These are phyloP conservation scores for Dictyostelium citrinum DNA, from an alignment of 78 protist genomes.

Conservation along the genomic window DNA sequence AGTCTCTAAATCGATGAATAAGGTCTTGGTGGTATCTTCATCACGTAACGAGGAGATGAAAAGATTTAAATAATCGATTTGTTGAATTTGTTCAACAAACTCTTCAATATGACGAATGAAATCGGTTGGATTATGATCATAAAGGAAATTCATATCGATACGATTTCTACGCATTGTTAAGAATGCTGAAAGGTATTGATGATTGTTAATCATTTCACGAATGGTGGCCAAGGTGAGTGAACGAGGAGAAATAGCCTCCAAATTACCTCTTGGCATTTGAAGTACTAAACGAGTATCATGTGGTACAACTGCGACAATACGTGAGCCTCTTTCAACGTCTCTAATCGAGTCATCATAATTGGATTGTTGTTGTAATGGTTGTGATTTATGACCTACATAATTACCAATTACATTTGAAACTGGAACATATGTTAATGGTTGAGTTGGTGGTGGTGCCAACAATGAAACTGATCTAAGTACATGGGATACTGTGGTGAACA, in stretches of 20 bases:
- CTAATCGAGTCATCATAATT: constrained; percentile 65
- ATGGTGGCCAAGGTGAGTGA: constrained; percentile 66
- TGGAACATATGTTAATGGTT: neutral
- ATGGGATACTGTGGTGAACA: constrained; percentile 80
- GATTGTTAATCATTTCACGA: neutral
- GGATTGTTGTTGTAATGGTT: neutral
- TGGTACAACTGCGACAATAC: constrained; percentile 71
- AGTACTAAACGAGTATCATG: constrained; percentile 65
- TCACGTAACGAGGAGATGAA: constrained; percentile 71
- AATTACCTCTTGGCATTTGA: constrained; percentile 90
- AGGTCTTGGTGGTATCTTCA: constrained; percentile 70
- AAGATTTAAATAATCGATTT: constrained; percentile 64
- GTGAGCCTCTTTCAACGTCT: constrained; percentile 86
- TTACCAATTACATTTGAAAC: neutral
- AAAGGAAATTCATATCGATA: constrained; percentile 85
- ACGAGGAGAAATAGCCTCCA: constrained; percentile 86
- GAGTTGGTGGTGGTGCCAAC: neutral
- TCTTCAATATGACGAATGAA: constrained; percentile 63
- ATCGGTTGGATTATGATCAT: constrained; percentile 79
- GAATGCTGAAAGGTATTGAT: constrained; percentile 30
- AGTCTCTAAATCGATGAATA: constrained; percentile 50
- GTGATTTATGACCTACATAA: neutral
- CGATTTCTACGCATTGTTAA: constrained; percentile 73
- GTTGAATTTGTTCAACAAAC: constrained; percentile 58
- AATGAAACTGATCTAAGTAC: constrained; percentile 70